Conservation (phyloP, 1,139 yeast species). For the Wickerhamiella pararugosa region DNA sequence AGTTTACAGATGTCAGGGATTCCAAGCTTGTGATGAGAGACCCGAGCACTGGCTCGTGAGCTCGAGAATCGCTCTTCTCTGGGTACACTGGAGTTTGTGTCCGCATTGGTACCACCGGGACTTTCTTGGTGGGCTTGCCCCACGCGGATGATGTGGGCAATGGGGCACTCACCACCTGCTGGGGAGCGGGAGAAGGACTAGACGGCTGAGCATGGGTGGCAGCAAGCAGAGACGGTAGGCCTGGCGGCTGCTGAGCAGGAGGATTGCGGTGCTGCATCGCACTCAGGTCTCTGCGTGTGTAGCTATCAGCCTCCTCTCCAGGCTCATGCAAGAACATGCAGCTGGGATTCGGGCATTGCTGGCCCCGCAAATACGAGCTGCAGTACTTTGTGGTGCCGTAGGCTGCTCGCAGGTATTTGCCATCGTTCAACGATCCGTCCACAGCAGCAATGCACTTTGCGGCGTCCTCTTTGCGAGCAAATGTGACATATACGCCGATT, state of each 20-base stretch:
- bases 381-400: conserved; percentile 98
- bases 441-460: conserved; percentile 82
- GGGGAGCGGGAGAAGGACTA: conserved; percentile 23
- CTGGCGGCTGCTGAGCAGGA: conserved; percentile 12
- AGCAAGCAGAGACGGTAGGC: conserved; percentile 23
- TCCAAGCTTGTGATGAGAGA: no score
- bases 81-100: background rate
- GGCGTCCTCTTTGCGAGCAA: conserved; percentile 86
- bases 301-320: conserved; percentile 97
- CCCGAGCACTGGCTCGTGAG: no score
- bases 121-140: conserved; percentile 11
- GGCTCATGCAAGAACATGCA: conserved; percentile 99
- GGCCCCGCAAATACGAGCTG: conserved; percentile 85
- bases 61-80: no score
- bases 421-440: conserved; percentile 90
- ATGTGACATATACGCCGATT: conserved; percentile 90
- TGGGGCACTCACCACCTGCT: conserved; percentile 20
- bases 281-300: conserved; percentile 81
- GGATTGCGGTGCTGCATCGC: conserved; percentile 44
- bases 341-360: conserved; percentile 94
- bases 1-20: no score
- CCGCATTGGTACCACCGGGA: background rate
- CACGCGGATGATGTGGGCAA: conserved; percentile 16
- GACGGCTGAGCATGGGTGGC: conserved; percentile 17
- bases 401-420: conserved; percentile 75